Evolutionary conservation across 2,329 filamentous ascomycete genomes (phyloP).

Genomic region (Trichoderma guizhouense): DNA sequence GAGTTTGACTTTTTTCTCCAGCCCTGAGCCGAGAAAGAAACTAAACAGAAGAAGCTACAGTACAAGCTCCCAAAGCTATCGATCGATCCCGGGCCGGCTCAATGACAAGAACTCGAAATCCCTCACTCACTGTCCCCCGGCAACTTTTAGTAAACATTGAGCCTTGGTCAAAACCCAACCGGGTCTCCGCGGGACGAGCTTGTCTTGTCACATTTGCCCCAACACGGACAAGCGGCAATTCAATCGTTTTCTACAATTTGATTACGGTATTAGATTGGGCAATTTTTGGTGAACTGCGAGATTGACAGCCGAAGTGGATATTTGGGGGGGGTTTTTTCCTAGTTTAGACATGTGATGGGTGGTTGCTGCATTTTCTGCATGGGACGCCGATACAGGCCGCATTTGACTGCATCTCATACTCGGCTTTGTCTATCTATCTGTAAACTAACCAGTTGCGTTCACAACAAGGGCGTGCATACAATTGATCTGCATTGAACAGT

Average conservation of each 20-base stretch:
- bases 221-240: conserved; percentile 1
- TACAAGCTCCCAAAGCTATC: not conserved
- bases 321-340: not conserved
- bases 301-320: not conserved
- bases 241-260: not conserved
- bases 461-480: not conserved
- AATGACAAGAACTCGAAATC: not conserved
- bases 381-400: conserved; percentile 8
- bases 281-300: not conserved
- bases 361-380: not conserved
- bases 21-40: not conserved
- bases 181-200: not conserved
- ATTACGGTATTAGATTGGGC: not conserved
- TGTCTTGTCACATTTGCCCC: not conserved
- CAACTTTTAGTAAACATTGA: not conserved
- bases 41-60: not conserved
- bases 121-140: not conserved
- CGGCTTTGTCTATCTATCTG: not conserved
- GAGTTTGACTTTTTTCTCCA: not conserved
- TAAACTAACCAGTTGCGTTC: not conserved
- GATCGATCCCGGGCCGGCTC: not conserved
- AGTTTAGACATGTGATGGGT: not conserved
- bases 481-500: not conserved
- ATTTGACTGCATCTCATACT: not conserved
- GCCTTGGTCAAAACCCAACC: not conserved